These are phyloP conservation scores for Starmerella kuoi DNA, from an alignment of 805 yeast species.

Conservation along the genomic window DNA sequence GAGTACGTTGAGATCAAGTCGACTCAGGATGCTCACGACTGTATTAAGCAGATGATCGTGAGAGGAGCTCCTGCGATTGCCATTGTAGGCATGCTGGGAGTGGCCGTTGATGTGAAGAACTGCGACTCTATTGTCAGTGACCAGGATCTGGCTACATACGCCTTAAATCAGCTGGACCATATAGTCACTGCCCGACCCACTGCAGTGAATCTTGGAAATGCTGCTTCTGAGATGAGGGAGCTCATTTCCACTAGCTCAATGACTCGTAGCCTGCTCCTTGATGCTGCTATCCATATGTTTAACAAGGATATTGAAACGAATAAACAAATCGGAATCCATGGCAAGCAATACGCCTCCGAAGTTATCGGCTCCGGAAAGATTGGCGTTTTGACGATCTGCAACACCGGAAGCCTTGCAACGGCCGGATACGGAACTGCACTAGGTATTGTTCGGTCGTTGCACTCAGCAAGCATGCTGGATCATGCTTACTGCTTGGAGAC, in stretches of 20 bases:
- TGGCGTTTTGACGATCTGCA: conserved; percentile 82
- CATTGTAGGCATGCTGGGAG: conserved; percentile 77
- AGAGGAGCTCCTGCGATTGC: conserved; percentile 99
- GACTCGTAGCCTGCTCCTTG: conserved; percentile 24
- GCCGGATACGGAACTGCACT: conserved; percentile 96
- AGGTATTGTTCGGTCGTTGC: conserved; percentile 74
- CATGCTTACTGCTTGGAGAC: conserved; percentile 86
- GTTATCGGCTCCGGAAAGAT: conserved; percentile 41
- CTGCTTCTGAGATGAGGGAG: conserved; percentile 42
- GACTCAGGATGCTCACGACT: conserved; percentile 66
- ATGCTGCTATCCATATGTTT: conserved; percentile 39
- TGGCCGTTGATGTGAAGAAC: conserved; percentile 54
- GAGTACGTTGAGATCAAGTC: conserved; percentile 48
- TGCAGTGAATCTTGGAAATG: conserved; percentile 82
- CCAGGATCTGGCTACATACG: conserved; percentile 10
- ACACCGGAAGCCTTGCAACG: conserved; percentile 93
- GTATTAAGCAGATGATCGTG: conserved; percentile 85
- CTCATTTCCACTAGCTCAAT: conserved; percentile 22
- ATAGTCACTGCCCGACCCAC: conserved; percentile 80
- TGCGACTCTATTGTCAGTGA: conserved; percentile 15
- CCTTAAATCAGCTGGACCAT: conserved; percentile 43
- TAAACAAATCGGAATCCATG: conserved; percentile 64
- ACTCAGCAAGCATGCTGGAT: conserved; percentile 38
- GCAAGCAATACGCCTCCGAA: conserved; percentile 52
- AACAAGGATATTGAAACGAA: conserved; percentile 73